These are phyloP conservation scores for Alternaria incomplexa DNA, from an alignment of 2,329 filamentous ascomycete genomes.

Conservation along the genomic window DNA sequence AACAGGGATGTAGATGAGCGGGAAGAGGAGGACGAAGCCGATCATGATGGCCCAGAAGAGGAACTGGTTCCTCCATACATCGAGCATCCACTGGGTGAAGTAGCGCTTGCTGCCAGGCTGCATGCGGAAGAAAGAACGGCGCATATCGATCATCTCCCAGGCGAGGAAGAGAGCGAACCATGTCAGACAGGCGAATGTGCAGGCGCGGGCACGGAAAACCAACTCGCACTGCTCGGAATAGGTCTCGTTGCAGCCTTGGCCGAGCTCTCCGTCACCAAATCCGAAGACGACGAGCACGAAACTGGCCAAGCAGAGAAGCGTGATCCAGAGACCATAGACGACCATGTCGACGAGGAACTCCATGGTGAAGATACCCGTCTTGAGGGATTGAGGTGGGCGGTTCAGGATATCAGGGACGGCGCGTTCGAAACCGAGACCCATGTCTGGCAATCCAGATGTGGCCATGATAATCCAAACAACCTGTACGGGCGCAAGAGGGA, in stretches of 20 bases:
- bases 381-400: conserved; percentile 71
- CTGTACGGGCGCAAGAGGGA: conserved; percentile 82
- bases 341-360: conserved; percentile 49
- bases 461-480: conserved; percentile 97
- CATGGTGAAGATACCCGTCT: conserved; percentile 47
- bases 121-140: conserved; percentile 77
- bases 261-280: conserved; percentile 43
- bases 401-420: conserved; percentile 79
- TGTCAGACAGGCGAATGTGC: conserved; percentile 75
- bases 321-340: conserved; percentile 48
- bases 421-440: conserved; percentile 82
- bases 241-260: conserved; percentile 43
- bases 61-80: conserved; percentile 76
- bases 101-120: conserved; percentile 63
- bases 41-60: conserved; percentile 54
- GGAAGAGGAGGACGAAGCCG: conserved; percentile 56
- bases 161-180: conserved; percentile 80
- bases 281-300: conserved; percentile 46
- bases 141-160: conserved; percentile 78
- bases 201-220: conserved; percentile 65
- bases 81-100: conserved; percentile 65
- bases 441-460: conserved; percentile 77
- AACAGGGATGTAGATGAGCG: conserved; percentile 68
- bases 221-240: conserved; percentile 42
- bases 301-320: conserved; percentile 36